Conservation (phyloP, 805 yeast species). For the Pichia paraexigua region DNA sequence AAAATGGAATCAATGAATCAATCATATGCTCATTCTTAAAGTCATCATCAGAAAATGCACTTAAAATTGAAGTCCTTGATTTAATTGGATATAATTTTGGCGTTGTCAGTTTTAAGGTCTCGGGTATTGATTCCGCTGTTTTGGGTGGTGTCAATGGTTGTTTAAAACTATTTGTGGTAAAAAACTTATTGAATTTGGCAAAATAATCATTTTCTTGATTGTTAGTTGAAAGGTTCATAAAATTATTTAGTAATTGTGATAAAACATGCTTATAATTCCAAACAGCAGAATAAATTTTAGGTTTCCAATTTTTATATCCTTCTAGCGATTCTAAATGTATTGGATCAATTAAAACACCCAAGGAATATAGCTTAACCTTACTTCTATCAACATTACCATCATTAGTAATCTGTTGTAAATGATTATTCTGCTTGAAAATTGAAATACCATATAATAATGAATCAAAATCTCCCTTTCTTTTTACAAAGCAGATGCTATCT, state of each 20-base stretch:
- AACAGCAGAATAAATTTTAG: slow-evolving; percentile 33
- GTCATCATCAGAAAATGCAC: slow-evolving; percentile 11
- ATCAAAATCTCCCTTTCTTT: slow-evolving; percentile 15
- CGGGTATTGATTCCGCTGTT: neutral
- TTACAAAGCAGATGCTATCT: slow-evolving; percentile 50
- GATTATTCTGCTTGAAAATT: slow-evolving; percentile 38
- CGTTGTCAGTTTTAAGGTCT: neutral
- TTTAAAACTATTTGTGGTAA: slow-evolving; percentile 1
- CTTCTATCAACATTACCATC: slow-evolving; percentile 28
- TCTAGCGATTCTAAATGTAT: slow-evolving; percentile 13
- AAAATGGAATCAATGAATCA: slow-evolving; percentile 36
- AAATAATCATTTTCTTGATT: slow-evolving; percentile 13
- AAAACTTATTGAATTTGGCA: neutral
- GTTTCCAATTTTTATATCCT: slow-evolving; percentile 29
- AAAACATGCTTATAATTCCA: slow-evolving; percentile 36
- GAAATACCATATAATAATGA: slow-evolving; percentile 40
- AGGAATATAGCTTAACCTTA: slow-evolving; percentile 51
- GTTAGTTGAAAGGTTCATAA: slow-evolving; percentile 17
- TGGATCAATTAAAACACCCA: slow-evolving; percentile 53
- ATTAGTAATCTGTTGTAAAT: slow-evolving; percentile 10
- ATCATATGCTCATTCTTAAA: slow-evolving; percentile 35
- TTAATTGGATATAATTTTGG: neutral
- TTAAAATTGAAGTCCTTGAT: slow-evolving; percentile 14
- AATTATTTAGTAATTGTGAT: slow-evolving; percentile 24
- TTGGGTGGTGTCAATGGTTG: neutral